phyloP scores from a whole-genome alignment of 2,329 filamentous ascomycete species.

The Colletotrichum sp. region DNA sequence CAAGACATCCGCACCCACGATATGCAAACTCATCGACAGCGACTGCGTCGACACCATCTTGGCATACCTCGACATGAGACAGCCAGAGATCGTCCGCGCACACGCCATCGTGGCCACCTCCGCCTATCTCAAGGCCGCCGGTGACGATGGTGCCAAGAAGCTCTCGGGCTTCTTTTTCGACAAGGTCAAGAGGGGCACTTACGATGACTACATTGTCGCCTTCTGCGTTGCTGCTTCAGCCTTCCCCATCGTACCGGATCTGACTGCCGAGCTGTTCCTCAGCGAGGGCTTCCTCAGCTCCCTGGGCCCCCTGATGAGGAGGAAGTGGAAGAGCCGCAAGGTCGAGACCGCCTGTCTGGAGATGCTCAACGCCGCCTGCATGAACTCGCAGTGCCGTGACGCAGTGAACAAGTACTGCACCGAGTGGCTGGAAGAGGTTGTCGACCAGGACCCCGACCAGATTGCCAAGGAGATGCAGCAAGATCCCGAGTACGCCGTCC shows the following conservation, averaged over 20 bases:
- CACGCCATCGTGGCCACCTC: conserved; percentile 84
- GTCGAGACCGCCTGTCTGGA: conserved; percentile 88
- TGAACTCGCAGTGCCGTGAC: conserved; percentile 81
- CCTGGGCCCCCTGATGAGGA: conserved; percentile 77
- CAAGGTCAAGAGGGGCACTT: conserved; percentile 74
- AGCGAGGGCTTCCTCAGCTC: conserved; percentile 85
- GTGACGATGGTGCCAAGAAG: conserved; percentile 71
- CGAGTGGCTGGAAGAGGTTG: conserved; percentile 85
- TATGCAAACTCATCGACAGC: conserved; percentile 69
- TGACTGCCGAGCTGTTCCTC: conserved; percentile 81
- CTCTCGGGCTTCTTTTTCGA: conserved; percentile 78
- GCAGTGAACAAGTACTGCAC: conserved; percentile 84
- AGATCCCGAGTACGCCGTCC: conserved; percentile 63
- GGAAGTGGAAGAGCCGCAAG: conserved; percentile 82
- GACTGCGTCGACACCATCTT: conserved; percentile 86
- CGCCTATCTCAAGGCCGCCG: conserved; percentile 81
- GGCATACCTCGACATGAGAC: conserved; percentile 84
- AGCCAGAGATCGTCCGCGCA: conserved; percentile 74
- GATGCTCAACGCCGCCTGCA: conserved; percentile 89
- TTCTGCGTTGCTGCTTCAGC: conserved; percentile 91
- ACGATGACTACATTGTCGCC: conserved; percentile 87
- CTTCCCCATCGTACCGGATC: conserved; percentile 83
- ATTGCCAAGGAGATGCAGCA: conserved; percentile 53
- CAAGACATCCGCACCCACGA: conserved; percentile 49
- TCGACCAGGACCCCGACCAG: conserved; percentile 72